Base-by-base conservation (phyloP, 768 basidiomycete species). In the Calocybe indica region DNA sequence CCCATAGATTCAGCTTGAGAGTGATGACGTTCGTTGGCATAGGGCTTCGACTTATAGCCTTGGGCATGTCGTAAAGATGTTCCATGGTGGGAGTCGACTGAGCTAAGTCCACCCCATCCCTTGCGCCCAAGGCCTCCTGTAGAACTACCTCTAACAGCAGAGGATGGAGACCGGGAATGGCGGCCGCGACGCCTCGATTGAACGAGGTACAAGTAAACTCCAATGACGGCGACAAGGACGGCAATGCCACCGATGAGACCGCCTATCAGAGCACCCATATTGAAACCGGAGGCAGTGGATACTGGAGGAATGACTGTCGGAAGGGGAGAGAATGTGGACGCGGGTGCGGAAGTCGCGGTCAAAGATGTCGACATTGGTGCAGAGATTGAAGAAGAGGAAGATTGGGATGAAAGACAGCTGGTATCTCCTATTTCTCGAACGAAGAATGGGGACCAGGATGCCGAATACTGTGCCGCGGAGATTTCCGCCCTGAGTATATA, bases 231-330 rank as follows among this genome's bases (percentile, higher is more conserved):
- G 29, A 63, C 54, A 6, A 69, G 37, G 31, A 79, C 46, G 10
- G 61, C 72, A 2, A 70, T 55, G 2, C 68, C 76, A 5, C 77
- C 82, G 3, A 83, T 52, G 13, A 76, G 70, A 22, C 74, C 73
- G 1, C 82, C 84, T 5, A 70, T 73, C 28, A 85, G 75, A 6
- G 69, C 66, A 0, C 70, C 74, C 1, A 63, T 60, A 35, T 73
- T 72, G 6, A 61, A 56, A 4, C 56, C 50, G 11, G 65, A 58
- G 6, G 62, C 48, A 4, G 62, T 41, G 22, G 55, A 59, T 15
- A 63, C 61, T 1, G 62, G 40, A 2, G 64, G 50, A 32, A 47
- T 45, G 3, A 29, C 28, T 5, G 41, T 46, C 14, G 54, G 22
- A 2, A 51, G 45, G 13, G 57, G 34, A 30, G 58, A 40, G 5